phyloP scores from a whole-genome alignment of 1,139 yeast genomes.

The Blastobotrys proliferans region DNA sequence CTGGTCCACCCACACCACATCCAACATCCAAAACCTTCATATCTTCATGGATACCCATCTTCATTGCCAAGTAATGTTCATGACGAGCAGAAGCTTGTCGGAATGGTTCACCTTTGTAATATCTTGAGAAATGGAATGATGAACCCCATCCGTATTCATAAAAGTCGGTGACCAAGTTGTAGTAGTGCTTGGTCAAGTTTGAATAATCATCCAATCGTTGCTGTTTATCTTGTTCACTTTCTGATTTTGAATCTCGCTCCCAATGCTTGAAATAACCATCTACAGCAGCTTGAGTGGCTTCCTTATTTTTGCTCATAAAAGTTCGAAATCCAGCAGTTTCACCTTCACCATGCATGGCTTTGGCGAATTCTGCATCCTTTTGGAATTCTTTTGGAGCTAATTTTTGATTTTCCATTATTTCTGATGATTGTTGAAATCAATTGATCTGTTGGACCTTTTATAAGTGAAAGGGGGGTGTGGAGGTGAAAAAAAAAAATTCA shows the following conservation, averaged over 20 bases:
- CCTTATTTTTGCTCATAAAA: conserved; percentile 66
- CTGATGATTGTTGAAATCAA: neutral
- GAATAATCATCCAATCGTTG: conserved; percentile 47
- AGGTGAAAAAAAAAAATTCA: neutral
- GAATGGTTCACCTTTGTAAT: conserved; percentile 90
- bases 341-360: conserved; percentile 78
- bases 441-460: neutral
- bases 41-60: conserved; percentile 72
- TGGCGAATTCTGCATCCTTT: conserved; percentile 56
- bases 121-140: conserved; percentile 96
- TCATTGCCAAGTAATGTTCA: conserved; percentile 89
- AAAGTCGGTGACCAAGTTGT: conserved; percentile 92
- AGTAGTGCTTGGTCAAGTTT: conserved; percentile 88
- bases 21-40: conserved; percentile 96
- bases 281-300: conserved; percentile 79
- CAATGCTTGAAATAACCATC: conserved; percentile 94
- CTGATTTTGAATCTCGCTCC: conserved; percentile 52
- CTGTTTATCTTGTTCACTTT: conserved; percentile 7
- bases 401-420: conserved; percentile 20
- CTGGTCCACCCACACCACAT: conserved; percentile 99
- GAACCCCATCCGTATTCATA: conserved; percentile 99
- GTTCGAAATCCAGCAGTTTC: conserved; percentile 71
- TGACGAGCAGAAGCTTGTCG: conserved; percentile 94
- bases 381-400: conserved; percentile 39
- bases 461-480: neutral